Percentiles rank a stretch among this genome's conserved stretches.
These are phyloP conservation scores for Phytophthora pseudosyringae DNA, from an alignment of 352 stramenopile species.

Conservation along the genomic window DNA sequence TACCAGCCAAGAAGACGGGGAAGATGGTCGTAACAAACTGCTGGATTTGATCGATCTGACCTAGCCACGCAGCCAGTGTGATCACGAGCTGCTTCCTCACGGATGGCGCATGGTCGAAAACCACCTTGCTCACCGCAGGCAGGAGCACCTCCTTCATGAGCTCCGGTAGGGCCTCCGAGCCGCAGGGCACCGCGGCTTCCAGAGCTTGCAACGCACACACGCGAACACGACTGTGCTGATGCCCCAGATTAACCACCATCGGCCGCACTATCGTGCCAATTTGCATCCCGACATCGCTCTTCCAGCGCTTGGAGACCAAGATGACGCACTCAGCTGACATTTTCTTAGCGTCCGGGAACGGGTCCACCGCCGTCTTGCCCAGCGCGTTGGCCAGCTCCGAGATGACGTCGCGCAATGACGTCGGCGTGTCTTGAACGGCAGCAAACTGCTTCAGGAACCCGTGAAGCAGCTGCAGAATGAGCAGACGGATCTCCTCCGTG, in stretches of 20 bases:
- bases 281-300: constrained; percentile 65
- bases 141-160: constrained; percentile 83
- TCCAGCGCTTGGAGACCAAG: constrained; percentile 59
- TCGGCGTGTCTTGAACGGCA: constrained; percentile 11
- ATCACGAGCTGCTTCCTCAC: constrained; percentile 77
- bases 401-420: constrained; percentile 64
- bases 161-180: constrained; percentile 64
- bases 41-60: constrained; percentile 55
- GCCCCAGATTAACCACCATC: constrained; percentile 70
- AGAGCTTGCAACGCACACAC: constrained; percentile 78
- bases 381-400: constrained; percentile 70
- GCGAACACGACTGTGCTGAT: constrained; percentile 86
- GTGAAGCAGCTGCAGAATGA: constrained; percentile 66
- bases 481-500: constrained; percentile 83
- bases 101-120: constrained; percentile 73
- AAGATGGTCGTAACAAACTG: constrained; percentile 73
- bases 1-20: constrained; percentile 67
- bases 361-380: constrained; percentile 74
- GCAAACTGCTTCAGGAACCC: constrained; percentile 63
- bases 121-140: constrained; percentile 63
- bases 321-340: constrained; percentile 69
- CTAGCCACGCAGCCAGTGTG: constrained; percentile 67
- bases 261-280: constrained; percentile 72
- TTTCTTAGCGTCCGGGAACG: constrained; percentile 87
- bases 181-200: constrained; percentile 73